A percentile compares a stretch with the other conserved stretches of the same genome.
phyloP scores from a whole-genome alignment of 2,329 filamentous ascomycete species.

The Penicillium sclerotigenum region DNA sequence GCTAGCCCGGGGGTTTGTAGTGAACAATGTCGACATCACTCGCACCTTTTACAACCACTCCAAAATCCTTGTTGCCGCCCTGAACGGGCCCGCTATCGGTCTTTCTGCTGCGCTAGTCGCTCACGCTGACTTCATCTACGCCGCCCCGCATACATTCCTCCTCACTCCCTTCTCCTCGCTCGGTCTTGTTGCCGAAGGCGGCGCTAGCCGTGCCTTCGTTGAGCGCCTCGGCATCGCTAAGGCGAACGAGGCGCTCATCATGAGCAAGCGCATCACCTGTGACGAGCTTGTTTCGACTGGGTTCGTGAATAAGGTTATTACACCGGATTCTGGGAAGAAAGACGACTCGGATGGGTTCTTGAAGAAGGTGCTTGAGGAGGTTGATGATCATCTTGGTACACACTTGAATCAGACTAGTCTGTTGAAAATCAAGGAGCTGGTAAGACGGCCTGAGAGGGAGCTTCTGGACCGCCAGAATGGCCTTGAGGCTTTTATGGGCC shows the following conservation, averaged over 20 bases:
- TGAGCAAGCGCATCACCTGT: conserved; percentile 72
- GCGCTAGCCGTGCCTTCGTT: conserved; percentile 73
- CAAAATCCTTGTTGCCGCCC: conserved; percentile 84
- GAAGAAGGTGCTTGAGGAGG: conserved; percentile 68
- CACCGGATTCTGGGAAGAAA: conserved; percentile 50
- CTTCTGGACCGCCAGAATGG: conserved; percentile 73
- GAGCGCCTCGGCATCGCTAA: conserved; percentile 73
- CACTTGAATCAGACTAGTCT: conserved; percentile 79
- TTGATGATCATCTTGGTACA: conserved; percentile 73
- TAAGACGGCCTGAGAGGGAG: conserved; percentile 70
- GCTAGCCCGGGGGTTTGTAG: conserved; percentile 69
- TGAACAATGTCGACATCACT: conserved; percentile 85
- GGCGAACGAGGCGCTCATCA: conserved; percentile 89
- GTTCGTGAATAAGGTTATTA: conserved; percentile 82
- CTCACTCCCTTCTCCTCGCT: conserved; percentile 89
- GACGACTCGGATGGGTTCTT: conserved; percentile 69
- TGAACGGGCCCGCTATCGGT: conserved; percentile 89
- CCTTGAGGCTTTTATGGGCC: conserved; percentile 77
- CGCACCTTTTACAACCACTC: conserved; percentile 89
- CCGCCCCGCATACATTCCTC: conserved; percentile 73
- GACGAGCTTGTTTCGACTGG: conserved; percentile 72
- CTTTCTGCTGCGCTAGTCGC: conserved; percentile 79
- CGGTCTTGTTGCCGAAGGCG: conserved; percentile 86
- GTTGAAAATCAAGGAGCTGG: conserved; percentile 78
- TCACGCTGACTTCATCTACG: conserved; percentile 91